Base-by-base conservation (phyloP, 2,329 filamentous ascomycete species). In the Epichloe uncinata region DNA sequence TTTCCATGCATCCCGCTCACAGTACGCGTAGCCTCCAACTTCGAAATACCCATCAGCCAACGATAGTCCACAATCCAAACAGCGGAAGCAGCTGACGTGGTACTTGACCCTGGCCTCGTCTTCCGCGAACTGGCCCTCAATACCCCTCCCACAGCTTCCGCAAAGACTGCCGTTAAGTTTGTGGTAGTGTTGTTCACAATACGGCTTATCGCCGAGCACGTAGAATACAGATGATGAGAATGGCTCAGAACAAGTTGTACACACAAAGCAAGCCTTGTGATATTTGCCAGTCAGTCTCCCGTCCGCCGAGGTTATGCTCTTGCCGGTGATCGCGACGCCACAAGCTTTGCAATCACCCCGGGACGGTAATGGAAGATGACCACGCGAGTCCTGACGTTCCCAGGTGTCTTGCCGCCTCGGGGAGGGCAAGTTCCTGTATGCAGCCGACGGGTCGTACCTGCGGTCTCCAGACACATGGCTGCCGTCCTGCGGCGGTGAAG, bases 241-340 rank as follows among this genome's bases (percentile, higher is more conserved):
- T 1, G 89, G 84, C 49, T 82, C 76, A 11, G 74, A 73, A 70
- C 93, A 98, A 1, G 85, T 89, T 4, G 81, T 79, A 73, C 93
- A 98, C 11, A 91, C 86, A 63, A 98, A 97, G 65, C 91, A 98
- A 4, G 84, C 78, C 65, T 94, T 95, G 73, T 98, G 93, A 66
- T 95, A 98, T 55, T 89, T 84, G 9, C 93, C 93, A 0, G 87
- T 95, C 22, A 98, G 73, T 22, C 90, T 83, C 15, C 93, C 93
- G 59, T 96, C 93, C 0, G 89, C 89, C 13, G 89, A 95, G 35
- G 91, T 95, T 51, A 98, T 82, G 1, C 89, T 95, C 69, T 96
- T 97, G 18, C 89, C 91, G 42, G 81, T 78, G 58, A 98, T 97
- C 6, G 76, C 71, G 43, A 84, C 72, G 3, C 78, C 74, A 65